These are phyloP conservation scores for Pichia californica DNA, from an alignment of 805 yeast species.

Conservation along the genomic window DNA sequence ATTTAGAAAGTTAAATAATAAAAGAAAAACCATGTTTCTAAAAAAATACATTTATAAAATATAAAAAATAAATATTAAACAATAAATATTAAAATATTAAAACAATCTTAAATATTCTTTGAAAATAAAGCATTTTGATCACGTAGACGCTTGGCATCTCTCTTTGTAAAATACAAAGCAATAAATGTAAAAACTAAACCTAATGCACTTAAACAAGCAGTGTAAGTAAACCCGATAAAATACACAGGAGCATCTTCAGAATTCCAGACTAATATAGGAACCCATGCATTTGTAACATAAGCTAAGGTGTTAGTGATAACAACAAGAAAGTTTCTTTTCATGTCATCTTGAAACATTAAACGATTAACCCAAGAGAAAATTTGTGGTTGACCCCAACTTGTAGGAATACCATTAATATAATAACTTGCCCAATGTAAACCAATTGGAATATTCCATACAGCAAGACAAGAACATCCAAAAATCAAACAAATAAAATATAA, in stretches of 20 bases:
- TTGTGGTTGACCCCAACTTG: slow-evolving; percentile 49
- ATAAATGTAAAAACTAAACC: slow-evolving; percentile 29
- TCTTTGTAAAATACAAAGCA: slow-evolving; percentile 18
- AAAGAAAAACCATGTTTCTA: too few species aligned
- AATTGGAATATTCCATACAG: slow-evolving; percentile 43
- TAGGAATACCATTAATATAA: slow-evolving; percentile 42
- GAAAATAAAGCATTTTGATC: not conserved
- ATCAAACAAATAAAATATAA: slow-evolving; percentile 34
- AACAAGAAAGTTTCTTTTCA: slow-evolving; percentile 35
- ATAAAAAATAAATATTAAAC: too few species aligned
- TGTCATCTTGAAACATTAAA: slow-evolving; percentile 36
- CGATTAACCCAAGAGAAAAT: slow-evolving; percentile 52
- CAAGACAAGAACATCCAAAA: slow-evolving; percentile 38
- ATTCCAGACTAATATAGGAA: slow-evolving; percentile 37
- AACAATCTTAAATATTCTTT: not conserved
- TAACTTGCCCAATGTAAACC: slow-evolving; percentile 48
- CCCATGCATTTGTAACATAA: slow-evolving; percentile 36
- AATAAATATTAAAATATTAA: too few species aligned
- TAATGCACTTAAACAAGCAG: slow-evolving; percentile 27
- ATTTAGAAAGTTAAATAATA: too few species aligned
- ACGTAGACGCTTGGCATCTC: slow-evolving; percentile 15
- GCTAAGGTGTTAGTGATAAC: slow-evolving; percentile 37
- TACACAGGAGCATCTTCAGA: slow-evolving; percentile 33
- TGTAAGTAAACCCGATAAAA: slow-evolving; percentile 33
- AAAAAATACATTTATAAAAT: too few species aligned